phyloP scores from a whole-genome alignment of 148 eudicot species.

The Silene conica region DNA sequence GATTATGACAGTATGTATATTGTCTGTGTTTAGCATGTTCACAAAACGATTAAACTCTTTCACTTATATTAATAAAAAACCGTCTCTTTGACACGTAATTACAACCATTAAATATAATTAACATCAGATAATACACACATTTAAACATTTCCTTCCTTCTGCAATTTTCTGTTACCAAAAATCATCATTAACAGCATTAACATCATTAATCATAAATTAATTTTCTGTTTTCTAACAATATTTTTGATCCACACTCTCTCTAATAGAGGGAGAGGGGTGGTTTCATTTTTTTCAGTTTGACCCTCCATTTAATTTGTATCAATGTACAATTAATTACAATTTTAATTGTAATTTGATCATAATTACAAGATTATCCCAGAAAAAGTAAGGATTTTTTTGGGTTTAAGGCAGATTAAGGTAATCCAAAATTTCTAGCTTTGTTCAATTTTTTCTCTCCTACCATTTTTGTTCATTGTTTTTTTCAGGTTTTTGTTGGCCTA shows the following conservation, averaged over 20 bases:
- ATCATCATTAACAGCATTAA: neutral
- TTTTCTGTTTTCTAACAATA: conserved; percentile 13
- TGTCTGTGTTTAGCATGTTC: neutral
- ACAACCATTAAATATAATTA: neutral
- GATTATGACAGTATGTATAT: conserved; percentile 3
- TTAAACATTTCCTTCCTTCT: neutral
- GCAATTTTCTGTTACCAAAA: conserved; percentile 7
- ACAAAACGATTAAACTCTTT: neutral
- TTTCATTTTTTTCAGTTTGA: conserved; percentile 1
- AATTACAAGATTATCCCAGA: conserved; percentile 1
- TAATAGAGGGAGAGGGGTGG: conserved; percentile 10
- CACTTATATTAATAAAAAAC: too few species aligned
- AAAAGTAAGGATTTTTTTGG: conserved; percentile 10
- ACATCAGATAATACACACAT: neutral
- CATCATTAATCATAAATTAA: neutral
- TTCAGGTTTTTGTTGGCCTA: neutral
- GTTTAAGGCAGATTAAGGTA: conserved; percentile 18
- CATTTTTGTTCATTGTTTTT: neutral
- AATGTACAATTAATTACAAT: conserved; percentile 8
- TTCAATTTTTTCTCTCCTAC: neutral
- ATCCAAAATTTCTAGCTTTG: conserved; percentile 25
- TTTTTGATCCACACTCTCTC: conserved; percentile 4
- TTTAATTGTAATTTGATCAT: neutral
- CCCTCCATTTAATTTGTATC: neutral
- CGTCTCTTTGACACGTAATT: too few species aligned